Conservation (phyloP, 768 basidiomycete species). For the Paxillus rubicundulus region DNA sequence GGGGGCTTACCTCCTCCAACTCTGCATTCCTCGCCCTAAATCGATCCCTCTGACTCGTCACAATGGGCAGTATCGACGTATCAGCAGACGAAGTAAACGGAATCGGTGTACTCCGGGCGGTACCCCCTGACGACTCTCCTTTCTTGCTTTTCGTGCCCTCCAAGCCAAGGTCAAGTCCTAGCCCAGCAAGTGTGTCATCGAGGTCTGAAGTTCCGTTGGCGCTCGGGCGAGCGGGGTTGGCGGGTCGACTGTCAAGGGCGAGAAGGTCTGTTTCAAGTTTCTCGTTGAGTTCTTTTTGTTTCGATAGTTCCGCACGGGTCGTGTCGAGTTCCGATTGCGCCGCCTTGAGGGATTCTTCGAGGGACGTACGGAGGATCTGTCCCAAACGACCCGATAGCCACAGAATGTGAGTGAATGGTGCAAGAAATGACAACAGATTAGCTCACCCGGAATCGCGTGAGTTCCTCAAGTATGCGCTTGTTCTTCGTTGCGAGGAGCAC, state of each 20-base stretch:
- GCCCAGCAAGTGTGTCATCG: slow-evolving; percentile 62
- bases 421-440: not conserved
- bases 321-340: slow-evolving; percentile 56
- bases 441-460: slow-evolving; percentile 84
- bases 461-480: slow-evolving; percentile 85
- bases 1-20: slow-evolving; percentile 78
- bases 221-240: slow-evolving; percentile 9
- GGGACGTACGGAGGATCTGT: slow-evolving; percentile 80
- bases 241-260: slow-evolving; percentile 59
- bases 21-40: slow-evolving; percentile 97
- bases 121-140: slow-evolving; percentile 17
- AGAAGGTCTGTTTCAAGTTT: slow-evolving; percentile 89
- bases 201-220: slow-evolving; percentile 27
- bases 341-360: slow-evolving; percentile 64
- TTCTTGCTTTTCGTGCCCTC: slow-evolving; percentile 15
- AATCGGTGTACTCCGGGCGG: slow-evolving; percentile 57
- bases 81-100: slow-evolving; percentile 77
- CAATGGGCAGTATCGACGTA: slow-evolving; percentile 95
- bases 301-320: slow-evolving; percentile 66
- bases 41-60: slow-evolving; percentile 95
- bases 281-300: slow-evolving; percentile 80
- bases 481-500: slow-evolving; percentile 91
- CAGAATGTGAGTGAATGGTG: not conserved
- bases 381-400: not conserved
- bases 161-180: slow-evolving; percentile 57